These are phyloP conservation scores for Tylopilus felleus DNA, from an alignment of 768 basidiomycete species.

Conservation along the genomic window DNA sequence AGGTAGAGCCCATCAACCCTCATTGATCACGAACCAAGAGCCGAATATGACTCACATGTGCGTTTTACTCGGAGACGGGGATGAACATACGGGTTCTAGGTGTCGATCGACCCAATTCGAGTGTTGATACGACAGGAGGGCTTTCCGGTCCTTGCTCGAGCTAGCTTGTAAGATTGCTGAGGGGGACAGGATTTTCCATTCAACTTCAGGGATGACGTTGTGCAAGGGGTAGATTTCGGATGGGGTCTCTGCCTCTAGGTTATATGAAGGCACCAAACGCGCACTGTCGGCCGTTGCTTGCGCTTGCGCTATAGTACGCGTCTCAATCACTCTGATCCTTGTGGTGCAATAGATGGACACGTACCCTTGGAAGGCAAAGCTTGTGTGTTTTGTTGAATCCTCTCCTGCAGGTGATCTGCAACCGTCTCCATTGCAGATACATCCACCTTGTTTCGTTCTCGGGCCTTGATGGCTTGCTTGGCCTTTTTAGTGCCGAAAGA, in stretches of 20 bases:
- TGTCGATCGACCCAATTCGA: conserved; percentile 75
- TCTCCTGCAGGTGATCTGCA: conserved; percentile 74
- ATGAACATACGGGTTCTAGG: conserved; percentile 39
- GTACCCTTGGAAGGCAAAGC: conserved; percentile 68
- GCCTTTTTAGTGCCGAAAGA: conserved; percentile 96
- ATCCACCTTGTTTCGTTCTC: conserved; percentile 89
- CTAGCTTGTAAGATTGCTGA: conserved; percentile 51
- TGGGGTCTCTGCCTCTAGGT: conserved; percentile 61
- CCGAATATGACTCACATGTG: conserved; percentile 47
- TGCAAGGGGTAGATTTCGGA: conserved; percentile 73
- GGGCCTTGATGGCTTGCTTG: conserved; percentile 76
- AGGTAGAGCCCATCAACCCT: not conserved
- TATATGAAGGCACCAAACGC: conserved; percentile 75
- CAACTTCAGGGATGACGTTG: conserved; percentile 73
- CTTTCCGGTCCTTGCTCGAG: conserved; percentile 45
- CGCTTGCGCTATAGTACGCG: conserved; percentile 52
- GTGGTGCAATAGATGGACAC: conserved; percentile 21
- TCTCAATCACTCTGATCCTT: not conserved
- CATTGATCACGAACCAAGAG: not conserved
- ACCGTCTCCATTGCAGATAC: conserved; percentile 84
- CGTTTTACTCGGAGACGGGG: conserved; percentile 52
- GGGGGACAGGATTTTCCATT: conserved; percentile 70
- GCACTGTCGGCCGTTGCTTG: conserved; percentile 59
- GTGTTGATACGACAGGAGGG: conserved; percentile 57
- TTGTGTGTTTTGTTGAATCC: conserved; percentile 71